phyloP scores from a whole-genome alignment of 306 rosid genomes.

The Cucurbita argyrosperma region DNA sequence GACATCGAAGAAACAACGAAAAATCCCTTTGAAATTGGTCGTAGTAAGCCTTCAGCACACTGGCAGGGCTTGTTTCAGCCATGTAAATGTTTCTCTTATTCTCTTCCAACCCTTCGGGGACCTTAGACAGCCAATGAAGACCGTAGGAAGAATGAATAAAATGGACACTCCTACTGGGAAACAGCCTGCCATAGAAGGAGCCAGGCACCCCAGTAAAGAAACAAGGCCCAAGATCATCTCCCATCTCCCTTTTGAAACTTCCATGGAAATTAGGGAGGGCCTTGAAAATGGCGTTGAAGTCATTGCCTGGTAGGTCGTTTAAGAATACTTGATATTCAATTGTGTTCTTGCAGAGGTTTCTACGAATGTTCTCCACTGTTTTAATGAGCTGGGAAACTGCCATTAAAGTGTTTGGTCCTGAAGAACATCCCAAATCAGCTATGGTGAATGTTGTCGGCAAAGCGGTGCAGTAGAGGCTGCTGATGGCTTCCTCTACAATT shows the following conservation, averaged over 20 bases:
- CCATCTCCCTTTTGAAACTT: not conserved
- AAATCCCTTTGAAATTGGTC: constrained; percentile 28
- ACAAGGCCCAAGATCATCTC: constrained; percentile 9
- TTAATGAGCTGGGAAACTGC: constrained; percentile 3
- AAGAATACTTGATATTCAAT: constrained; percentile 20
- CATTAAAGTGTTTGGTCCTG: constrained; percentile 4
- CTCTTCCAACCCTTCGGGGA: constrained; percentile 14
- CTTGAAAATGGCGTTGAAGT: constrained; percentile 30
- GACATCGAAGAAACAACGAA: constrained; percentile 18
- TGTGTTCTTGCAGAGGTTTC: not conserved
- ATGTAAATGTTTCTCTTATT: constrained; percentile 18
- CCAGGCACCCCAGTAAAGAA: constrained; percentile 35
- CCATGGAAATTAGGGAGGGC: constrained; percentile 19
- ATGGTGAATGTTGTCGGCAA: not conserved
- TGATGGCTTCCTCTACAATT: not conserved
- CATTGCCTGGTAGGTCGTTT: constrained; percentile 37
- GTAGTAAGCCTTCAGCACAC: constrained; percentile 8
- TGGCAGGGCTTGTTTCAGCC: constrained; percentile 13
- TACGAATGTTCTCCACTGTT: not conserved
- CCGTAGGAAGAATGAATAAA: constrained; percentile 30
- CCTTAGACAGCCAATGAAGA: constrained; percentile 35
- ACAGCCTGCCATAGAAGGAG: constrained; percentile 36
- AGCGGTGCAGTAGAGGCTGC: not conserved
- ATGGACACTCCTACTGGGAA: constrained; percentile 19
- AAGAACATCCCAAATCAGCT: constrained; percentile 16